These are phyloP conservation scores for Fusarium anguioides DNA, from an alignment of 2,329 filamentous ascomycete genomes.

Conservation along the genomic window DNA sequence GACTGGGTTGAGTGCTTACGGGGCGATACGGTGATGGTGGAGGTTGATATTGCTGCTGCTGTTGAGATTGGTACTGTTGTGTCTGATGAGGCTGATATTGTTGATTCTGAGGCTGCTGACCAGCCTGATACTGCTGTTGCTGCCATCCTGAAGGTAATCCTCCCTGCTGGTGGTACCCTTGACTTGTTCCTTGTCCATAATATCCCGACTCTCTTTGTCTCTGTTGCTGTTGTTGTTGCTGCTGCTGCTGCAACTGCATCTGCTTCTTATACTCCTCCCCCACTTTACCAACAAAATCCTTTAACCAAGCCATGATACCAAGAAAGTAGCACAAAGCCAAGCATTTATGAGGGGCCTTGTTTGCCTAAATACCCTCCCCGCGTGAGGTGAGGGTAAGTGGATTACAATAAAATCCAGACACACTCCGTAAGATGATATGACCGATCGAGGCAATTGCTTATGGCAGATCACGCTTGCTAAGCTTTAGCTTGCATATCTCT, in stretches of 20 bases:
- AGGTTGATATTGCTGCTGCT: slow-evolving; percentile 10
- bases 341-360: neutral
- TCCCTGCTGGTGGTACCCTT: slow-evolving; percentile 12
- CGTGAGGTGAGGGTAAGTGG: neutral
- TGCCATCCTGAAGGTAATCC: slow-evolving; percentile 6
- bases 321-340: neutral
- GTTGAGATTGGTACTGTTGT: slow-evolving; percentile 9
- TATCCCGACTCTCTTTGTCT: neutral
- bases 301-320: slow-evolving; percentile 38
- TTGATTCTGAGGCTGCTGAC: slow-evolving; percentile 6
- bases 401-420: neutral
- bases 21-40: slow-evolving; percentile 1
- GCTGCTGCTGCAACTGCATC: slow-evolving; percentile 8
- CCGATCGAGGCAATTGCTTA: neutral
- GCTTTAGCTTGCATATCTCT: too few species aligned
- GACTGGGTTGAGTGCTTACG: neutral
- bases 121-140: slow-evolving; percentile 12
- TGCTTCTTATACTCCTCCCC: slow-evolving; percentile 41
- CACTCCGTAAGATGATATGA: neutral
- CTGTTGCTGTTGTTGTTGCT: slow-evolving; percentile 27
- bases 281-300: slow-evolving; percentile 39
- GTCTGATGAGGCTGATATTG: slow-evolving; percentile 15
- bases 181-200: slow-evolving; percentile 2
- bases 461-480: neutral
- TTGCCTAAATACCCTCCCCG: slow-evolving; percentile 17